Percentiles rank a stretch among this genome's conserved stretches.
These are phyloP conservation scores for Ophidiomyces ophidiicola DNA, from an alignment of 2,329 filamentous ascomycete species.

Conservation along the genomic window DNA sequence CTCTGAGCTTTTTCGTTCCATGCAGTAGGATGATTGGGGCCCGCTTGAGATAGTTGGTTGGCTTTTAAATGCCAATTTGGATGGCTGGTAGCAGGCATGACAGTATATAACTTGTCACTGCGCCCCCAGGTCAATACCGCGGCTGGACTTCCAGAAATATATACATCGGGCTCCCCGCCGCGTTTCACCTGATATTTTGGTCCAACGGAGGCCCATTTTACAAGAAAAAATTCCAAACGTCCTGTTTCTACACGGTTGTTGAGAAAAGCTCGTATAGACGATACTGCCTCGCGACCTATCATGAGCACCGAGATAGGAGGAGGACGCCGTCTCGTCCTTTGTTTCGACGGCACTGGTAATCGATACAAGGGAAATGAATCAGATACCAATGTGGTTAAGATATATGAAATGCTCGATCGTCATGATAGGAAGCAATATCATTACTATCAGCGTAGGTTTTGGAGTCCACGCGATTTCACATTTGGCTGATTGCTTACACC, in stretches of 20 bases:
- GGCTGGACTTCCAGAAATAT: too few species aligned
- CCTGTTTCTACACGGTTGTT: too few species aligned
- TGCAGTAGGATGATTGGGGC: not conserved
- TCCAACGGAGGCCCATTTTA: too few species aligned
- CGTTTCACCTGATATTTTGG: too few species aligned
- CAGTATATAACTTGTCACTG: too few species aligned
- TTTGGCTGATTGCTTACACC: not conserved
- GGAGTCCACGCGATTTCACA: too few species aligned
- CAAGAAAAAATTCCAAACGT: too few species aligned
- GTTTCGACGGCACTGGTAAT: conserved; percentile 23
- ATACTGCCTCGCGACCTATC: too few species aligned
- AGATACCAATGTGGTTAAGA: conserved; percentile 45
- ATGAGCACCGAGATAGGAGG: not conserved
- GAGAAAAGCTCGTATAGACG: not conserved
- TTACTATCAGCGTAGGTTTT: conserved; percentile 18
- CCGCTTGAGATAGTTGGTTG: not conserved
- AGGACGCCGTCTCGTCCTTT: conserved; percentile 16
- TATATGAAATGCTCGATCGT: conserved; percentile 34
- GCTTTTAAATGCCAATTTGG: not conserved
- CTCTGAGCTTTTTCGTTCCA: not conserved
- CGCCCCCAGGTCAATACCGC: too few species aligned
- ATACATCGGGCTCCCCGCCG: too few species aligned
- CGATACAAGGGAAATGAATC: conserved; percentile 25
- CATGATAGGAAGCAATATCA: conserved; percentile 16
- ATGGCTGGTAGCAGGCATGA: too few species aligned